Conservation (phyloP, 1,139 yeast species). For the Kurtzmaniella quercitrusa region DNA sequence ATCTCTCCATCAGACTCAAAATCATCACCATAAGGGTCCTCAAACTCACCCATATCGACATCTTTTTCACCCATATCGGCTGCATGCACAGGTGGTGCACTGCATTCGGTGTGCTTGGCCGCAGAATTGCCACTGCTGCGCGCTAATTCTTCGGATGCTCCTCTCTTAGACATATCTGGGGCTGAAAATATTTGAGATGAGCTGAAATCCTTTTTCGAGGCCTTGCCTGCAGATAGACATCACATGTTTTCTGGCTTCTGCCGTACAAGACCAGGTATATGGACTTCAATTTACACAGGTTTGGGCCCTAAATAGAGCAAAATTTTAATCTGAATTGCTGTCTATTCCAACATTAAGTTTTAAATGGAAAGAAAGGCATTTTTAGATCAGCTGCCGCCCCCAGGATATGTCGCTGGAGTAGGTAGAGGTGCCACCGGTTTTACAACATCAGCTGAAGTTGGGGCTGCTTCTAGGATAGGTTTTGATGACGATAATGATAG, state of each 20-base stretch:
- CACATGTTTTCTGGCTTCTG: too few relatives aligned
- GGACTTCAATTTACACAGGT: too few relatives aligned
- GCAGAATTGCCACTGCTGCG: constrained; percentile 29
- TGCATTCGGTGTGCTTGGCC: constrained; percentile 24
- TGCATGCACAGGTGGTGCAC: constrained; percentile 26
- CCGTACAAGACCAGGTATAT: too few relatives aligned
- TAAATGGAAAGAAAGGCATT: constrained; percentile 56
- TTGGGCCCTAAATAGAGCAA: too few relatives aligned
- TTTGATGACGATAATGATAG: constrained; percentile 23
- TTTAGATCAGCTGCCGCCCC: constrained; percentile 82
- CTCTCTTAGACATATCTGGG: constrained; percentile 59
- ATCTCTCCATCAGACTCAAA: constrained; percentile 91
- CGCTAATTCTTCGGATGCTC: constrained; percentile 35
- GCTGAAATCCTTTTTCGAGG: not conserved
- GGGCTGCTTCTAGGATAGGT: constrained; percentile 36
- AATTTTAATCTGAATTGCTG: not conserved
- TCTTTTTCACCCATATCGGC: constrained; percentile 33
- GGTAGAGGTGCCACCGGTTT: constrained; percentile 97
- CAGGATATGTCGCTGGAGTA: constrained; percentile 86
- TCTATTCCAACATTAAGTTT: not conserved
- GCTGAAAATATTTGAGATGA: constrained; percentile 3
- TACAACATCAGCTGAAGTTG: constrained; percentile 78
- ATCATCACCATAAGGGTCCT: constrained; percentile 93
- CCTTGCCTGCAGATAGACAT: not conserved
- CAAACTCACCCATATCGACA: constrained; percentile 82